These are phyloP conservation scores for Caryocar brasiliense DNA, from an alignment of 441 rosid genomes.

Conservation along the genomic window DNA sequence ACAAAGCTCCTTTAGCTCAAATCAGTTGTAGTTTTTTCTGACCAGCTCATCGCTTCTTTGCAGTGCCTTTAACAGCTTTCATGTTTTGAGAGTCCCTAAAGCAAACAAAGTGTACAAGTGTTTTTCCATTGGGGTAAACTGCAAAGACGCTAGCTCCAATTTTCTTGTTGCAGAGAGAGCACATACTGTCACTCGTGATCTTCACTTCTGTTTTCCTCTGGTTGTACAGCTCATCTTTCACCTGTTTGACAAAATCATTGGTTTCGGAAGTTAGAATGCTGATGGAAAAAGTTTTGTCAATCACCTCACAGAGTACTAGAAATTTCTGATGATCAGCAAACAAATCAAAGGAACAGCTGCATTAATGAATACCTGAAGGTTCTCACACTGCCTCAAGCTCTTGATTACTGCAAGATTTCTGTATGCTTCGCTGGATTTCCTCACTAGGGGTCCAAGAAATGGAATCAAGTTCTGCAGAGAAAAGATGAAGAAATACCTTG, in stretches of 20 bases:
- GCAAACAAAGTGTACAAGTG: conserved; percentile 91
- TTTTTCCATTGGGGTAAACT: conserved; percentile 79
- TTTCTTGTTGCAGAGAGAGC: conserved; percentile 90
- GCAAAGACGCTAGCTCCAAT: conserved; percentile 90
- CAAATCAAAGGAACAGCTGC: no score
- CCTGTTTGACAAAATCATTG: conserved; percentile 36
- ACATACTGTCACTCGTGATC: conserved; percentile 71
- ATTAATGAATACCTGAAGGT: conserved; percentile 68
- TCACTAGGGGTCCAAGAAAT: conserved; percentile 87
- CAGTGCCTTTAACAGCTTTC: conserved; percentile 71
- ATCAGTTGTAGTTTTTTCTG: no score
- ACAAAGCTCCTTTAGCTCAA: no score
- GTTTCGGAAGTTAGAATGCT: no score
- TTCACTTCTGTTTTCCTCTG: conserved; percentile 71
- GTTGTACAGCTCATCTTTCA: conserved; percentile 75
- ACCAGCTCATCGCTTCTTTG: conserved; percentile 49
- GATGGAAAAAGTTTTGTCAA: no score
- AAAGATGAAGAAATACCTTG: not conserved
- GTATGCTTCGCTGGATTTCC: conserved; percentile 87
- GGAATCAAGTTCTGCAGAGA: conserved; percentile 71
- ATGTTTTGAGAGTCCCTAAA: conserved; percentile 85
- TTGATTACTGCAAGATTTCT: conserved; percentile 82
- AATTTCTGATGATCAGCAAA: no score
- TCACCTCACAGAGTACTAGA: no score
- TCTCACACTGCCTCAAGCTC: conserved; percentile 89